Evolutionary conservation across 1,284 basidiomycete genomes (phyloP), one percentile per base, ranked within the genome.

Genomic region (Stereum hirsutum): DNA sequence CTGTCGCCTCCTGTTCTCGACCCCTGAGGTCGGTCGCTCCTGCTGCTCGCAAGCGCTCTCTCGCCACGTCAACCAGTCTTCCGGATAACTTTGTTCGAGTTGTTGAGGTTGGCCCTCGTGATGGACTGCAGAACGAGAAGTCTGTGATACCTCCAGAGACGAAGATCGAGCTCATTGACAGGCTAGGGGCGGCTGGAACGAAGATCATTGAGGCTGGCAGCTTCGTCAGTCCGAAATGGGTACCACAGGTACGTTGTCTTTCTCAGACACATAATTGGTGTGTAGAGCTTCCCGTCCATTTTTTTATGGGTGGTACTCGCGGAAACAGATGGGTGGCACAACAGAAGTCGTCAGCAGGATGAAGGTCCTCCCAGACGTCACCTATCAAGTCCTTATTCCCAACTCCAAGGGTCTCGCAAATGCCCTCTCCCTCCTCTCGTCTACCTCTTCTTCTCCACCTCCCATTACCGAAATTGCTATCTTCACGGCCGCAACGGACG

Each of bases 91-190:
- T 66, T 6, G 74, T 85, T 35, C 74, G 75, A 45, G 87, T 97
- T 38, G 88, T 98, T 43, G 94, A 97, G 64, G 92, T 96, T 4
- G 89, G 89, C 0, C 89, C 93, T 1, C 72, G 94, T 19, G 94
- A 97, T 62, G 94, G 94, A 0, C 69, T 98, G 12, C 94, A 97
- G 66, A 97, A 97, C 58, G 89, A 97, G 57, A 81, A 84, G 50
- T 70, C 72, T 0, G 66, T 81, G 6, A 81, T 95, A 3, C 74
- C 88, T 4, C 79, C 81, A 0, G 70, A 76, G 10, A 67, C 85
- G 49, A 96, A 95, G 62, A 76, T 83, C 33, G 83, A 89, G 52
- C 74, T 98, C 38, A 82, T 98, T 48, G 75, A 87, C 47, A 66
- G 81, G 11, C 76, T 97, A 4, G 77, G 75, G 5, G 57, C 64